Conservation (phyloP, 2,329 filamentous ascomycete species). For the Corynespora cassiicola region DNA sequence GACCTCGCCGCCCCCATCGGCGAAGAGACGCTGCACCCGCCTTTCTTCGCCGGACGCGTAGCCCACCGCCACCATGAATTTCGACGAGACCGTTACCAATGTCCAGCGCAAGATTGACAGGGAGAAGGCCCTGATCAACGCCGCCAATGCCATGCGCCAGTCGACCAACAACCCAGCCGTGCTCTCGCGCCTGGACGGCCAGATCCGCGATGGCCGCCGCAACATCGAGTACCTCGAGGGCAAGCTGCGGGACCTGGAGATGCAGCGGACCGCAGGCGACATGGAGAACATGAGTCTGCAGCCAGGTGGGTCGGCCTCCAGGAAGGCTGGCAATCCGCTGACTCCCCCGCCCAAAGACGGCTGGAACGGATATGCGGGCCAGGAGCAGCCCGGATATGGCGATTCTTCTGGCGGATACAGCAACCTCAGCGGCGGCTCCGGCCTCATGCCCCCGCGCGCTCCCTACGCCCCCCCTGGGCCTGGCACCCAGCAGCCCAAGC, state of each 20-base stretch:
- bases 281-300: slow-evolving; percentile 71
- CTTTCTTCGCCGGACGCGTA: slow-evolving; percentile 27
- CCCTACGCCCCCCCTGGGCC: slow-evolving; percentile 79
- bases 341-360: slow-evolving; percentile 77
- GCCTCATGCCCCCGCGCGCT: slow-evolving; percentile 80
- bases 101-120: slow-evolving; percentile 98
- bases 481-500: slow-evolving; percentile 68
- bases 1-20: slow-evolving; percentile 28
- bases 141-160: slow-evolving; percentile 92
- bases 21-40: slow-evolving; percentile 29
- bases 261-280: slow-evolving; percentile 75
- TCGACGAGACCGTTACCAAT: slow-evolving; percentile 72
- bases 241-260: slow-evolving; percentile 84
- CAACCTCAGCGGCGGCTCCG: slow-evolving; percentile 69
- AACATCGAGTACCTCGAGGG: slow-evolving; percentile 97
- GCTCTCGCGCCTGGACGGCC: slow-evolving; percentile 86
- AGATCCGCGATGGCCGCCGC: slow-evolving; percentile 90
- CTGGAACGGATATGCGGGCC: slow-evolving; percentile 55
- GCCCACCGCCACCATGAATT: slow-evolving; percentile 58
- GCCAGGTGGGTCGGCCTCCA: slow-evolving; percentile 51
- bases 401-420: slow-evolving; percentile 60
- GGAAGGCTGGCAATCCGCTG: slow-evolving; percentile 44
- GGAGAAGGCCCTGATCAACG: slow-evolving; percentile 93
- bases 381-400: slow-evolving; percentile 70
- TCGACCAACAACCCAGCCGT: slow-evolving; percentile 94